Percentiles rank a stretch among this genome's conserved stretches.
phyloP scores from a whole-genome alignment of 2,329 filamentous ascomycete species.

The Aureobasidium uvarum region DNA sequence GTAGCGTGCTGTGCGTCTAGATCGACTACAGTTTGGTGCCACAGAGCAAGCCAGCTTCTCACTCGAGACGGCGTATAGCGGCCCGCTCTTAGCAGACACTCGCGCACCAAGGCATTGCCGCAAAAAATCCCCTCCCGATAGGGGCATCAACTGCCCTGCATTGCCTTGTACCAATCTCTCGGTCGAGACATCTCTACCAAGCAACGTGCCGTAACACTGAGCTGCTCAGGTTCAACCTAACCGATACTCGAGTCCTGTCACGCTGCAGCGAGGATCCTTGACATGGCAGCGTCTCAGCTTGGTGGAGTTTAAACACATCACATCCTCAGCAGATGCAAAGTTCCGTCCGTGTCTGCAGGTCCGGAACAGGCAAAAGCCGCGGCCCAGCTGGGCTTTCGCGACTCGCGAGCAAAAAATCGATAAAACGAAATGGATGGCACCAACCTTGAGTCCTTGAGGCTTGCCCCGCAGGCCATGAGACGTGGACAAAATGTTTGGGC shows the following conservation, averaged over 20 bases:
- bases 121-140: constrained; percentile 13
- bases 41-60: not conserved
- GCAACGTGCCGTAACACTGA: not conserved
- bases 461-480: constrained; percentile 16
- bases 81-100: not conserved
- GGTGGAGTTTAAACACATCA: not conserved
- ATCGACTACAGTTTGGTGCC: constrained; percentile 7
- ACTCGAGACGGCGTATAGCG: constrained; percentile 15
- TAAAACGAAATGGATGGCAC: constrained; percentile 6
- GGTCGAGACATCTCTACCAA: not conserved
- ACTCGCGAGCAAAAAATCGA: constrained; percentile 6
- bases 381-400: constrained; percentile 3
- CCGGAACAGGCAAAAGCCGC: constrained; percentile 20
- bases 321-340: not conserved
- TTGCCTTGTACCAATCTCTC: constrained; percentile 19
- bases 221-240: constrained; percentile 6
- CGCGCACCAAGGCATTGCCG: constrained; percentile 1
- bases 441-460: constrained; percentile 5
- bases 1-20: constrained; percentile 20
- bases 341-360: not conserved
- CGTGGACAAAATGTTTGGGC: not conserved
- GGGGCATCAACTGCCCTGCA: constrained; percentile 23
- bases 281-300: constrained; percentile 14
- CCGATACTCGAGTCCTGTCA: not conserved
- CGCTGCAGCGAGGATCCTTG: not conserved